Base-by-base conservation (phyloP, 1,284 basidiomycete genomes). In the Pterulicium gracile region DNA sequence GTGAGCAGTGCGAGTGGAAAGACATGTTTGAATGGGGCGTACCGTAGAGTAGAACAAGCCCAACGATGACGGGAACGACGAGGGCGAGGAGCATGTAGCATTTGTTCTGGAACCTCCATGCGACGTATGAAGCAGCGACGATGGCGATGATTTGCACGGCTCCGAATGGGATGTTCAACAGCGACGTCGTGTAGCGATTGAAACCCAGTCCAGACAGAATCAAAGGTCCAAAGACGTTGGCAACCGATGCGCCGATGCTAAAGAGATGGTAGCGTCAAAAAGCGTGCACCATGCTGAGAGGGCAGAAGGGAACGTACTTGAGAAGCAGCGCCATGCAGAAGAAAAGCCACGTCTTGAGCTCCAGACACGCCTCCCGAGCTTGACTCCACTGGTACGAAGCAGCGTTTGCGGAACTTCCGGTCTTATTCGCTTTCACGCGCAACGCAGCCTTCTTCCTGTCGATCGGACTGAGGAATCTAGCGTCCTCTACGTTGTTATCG, bases 141-240 rank as follows among this genome's bases (percentile, higher is more conserved):
- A 53, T 50, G 42, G 51, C 40, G 18, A 53, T 13, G n/a, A 53
- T 46, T 41, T 53, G 52, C 17, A 53, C 19, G 13, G 36, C 48
- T 15, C 52, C 52, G 35, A 51, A 49, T 7, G 52, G 50, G 24
- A 53, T 49, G 48, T 53, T 51, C 22, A 53, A 43, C 3, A 53
- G 47, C 24, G 48, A 49, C 5, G 50, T 48, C 24, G n/a, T 39
- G 36, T 44, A 51, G 35, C 50, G 49, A 46, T 53, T 48, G 45
- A 50, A 53, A 4, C 50, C 50, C 35, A 53, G 43, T 32, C 52
- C 48, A 17, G 43, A 42, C 23, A 53, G 46, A 44, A 53, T 51
- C 44, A 53, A 44, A 21, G 52, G 52, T 32, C 52, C 52, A 44
- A 53, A 53, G n/a, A 49, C 43, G 36, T 32, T 46, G 17, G 45